Base-by-base conservation (phyloP, 768 basidiomycete genomes). In the Leccinum uliginosum region DNA sequence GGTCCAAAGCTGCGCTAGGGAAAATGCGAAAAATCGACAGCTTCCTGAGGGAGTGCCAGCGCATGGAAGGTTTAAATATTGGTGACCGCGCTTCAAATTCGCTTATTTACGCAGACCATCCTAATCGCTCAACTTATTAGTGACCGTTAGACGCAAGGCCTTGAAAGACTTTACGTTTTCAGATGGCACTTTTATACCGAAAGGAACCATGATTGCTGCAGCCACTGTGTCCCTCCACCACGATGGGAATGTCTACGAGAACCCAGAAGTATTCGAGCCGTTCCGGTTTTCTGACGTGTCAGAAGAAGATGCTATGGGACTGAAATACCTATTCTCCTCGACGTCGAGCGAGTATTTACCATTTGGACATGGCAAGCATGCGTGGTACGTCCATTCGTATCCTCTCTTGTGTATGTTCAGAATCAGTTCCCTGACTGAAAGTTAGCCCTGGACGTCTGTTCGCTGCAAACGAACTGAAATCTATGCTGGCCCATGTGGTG, bases 401-500 rank as follows among this genome's bases (percentile, higher is more conserved):
- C n/a, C 46, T 17, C 26, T 26, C 46, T 26, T 21, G 17, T 15
- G 44, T 15, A 26, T 17, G 21, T 26, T 17, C 15, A 23, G 26
- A 10, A 15, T 27, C 2, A 27, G 8, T 9, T 27, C 7, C 1
- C 4, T 24, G 46, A 47, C 46, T 45, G 8, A 27, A 17, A 9
- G 8, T 27, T 23, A 50, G 49, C 14, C 63, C 65, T 1, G 65
- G 63, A 10, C 72, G 80, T 10, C 80, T 81, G 65, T 74, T 81
- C 57, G 76, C 77, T 4, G 73, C 72, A 7, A 68, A 62, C 21
- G 70, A 75, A 57, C 59, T 83, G 66, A 82, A 83, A 62, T 64
- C 72, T 0, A 74, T 83, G 66, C 54, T 82, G 35, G 80, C 79
- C 3, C 69, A 79, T 54, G 47, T 82, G 6, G 58, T 83, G n/a